phyloP scores from a whole-genome alignment of 352 stramenopile genomes.

The Phytophthora fragariae region DNA sequence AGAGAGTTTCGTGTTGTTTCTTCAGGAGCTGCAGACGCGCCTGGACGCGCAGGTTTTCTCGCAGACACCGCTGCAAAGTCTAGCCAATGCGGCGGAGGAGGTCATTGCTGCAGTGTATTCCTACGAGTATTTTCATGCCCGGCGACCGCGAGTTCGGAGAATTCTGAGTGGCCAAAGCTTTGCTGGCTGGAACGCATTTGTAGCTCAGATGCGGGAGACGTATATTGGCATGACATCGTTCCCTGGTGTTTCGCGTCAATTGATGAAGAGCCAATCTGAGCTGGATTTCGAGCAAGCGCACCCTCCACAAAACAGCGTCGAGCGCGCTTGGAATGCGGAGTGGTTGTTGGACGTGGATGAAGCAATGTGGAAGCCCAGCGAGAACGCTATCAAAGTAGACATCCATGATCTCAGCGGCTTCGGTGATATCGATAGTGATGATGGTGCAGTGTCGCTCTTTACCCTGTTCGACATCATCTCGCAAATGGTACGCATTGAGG shows the following conservation, averaged over 20 bases:
- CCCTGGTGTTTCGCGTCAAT: constrained; percentile 2
- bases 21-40: constrained; percentile 45
- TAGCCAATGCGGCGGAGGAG: constrained; percentile 56
- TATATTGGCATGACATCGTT: constrained; percentile 46
- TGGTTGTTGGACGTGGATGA: constrained; percentile 64
- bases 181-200: constrained; percentile 55
- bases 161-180: constrained; percentile 58
- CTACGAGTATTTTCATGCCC: constrained; percentile 51
- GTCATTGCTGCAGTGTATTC: constrained; percentile 65
- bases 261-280: background rate
- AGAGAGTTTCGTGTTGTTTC: constrained; percentile 46
- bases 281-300: constrained; percentile 20
- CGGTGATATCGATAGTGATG: constrained; percentile 8
- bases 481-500: constrained; percentile 46
- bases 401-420: background rate
- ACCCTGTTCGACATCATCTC: constrained; percentile 52
- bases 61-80: constrained; percentile 38
- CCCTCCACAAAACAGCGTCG: constrained; percentile 34
- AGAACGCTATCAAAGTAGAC: constrained; percentile 8
- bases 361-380: constrained; percentile 47
- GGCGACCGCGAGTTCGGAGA: constrained; percentile 48
- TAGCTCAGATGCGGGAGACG: constrained; percentile 61
- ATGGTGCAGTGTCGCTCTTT: constrained; percentile 39
- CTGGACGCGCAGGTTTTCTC: constrained; percentile 55
- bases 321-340: constrained; percentile 56